Evolutionary conservation across 2,329 filamentous ascomycete genomes (phyloP).

Genomic region (Colletotrichum eremochloae): DNA sequence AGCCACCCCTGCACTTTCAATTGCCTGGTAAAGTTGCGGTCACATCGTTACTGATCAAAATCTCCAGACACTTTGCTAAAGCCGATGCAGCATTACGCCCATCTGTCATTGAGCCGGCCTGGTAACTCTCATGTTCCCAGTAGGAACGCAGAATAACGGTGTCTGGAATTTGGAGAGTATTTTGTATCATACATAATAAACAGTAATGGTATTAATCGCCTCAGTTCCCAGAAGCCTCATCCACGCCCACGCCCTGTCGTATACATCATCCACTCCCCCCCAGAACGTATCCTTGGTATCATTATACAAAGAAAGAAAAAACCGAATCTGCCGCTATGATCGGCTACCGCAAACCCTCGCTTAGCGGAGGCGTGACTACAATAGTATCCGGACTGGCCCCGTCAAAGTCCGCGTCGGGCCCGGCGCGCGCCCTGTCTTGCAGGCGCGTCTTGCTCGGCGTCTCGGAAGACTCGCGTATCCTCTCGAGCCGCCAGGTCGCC

Average conservation of each 20-base stretch:
- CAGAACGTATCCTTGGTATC: constrained; percentile 23
- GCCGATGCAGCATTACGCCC: neutral
- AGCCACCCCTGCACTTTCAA: neutral
- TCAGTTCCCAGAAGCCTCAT: neutral
- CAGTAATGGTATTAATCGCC: neutral
- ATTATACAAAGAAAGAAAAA: constrained; percentile 24
- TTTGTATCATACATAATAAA: neutral
- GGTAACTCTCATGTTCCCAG: neutral
- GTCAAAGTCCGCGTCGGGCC: constrained; percentile 31
- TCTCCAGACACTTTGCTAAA: neutral
- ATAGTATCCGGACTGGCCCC: constrained; percentile 41
- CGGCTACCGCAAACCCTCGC: neutral
- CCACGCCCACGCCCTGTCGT: neutral
- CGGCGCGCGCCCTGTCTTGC: neutral
- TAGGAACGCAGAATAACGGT: neutral
- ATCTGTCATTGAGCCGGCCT: too few relatives aligned
- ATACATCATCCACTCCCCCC: neutral
- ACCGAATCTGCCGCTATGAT: neutral
- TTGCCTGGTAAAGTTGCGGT: neutral
- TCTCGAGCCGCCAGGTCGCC: constrained; percentile 32
- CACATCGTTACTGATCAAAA: neutral
- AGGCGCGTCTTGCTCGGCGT: constrained; percentile 21
- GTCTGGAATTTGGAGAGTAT: neutral
- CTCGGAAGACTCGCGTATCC: constrained; percentile 39
- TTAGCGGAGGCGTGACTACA: constrained; percentile 34